phyloP scores from a whole-genome alignment of 202 grass and related monocot species.

The Elaeis oleifera region DNA sequence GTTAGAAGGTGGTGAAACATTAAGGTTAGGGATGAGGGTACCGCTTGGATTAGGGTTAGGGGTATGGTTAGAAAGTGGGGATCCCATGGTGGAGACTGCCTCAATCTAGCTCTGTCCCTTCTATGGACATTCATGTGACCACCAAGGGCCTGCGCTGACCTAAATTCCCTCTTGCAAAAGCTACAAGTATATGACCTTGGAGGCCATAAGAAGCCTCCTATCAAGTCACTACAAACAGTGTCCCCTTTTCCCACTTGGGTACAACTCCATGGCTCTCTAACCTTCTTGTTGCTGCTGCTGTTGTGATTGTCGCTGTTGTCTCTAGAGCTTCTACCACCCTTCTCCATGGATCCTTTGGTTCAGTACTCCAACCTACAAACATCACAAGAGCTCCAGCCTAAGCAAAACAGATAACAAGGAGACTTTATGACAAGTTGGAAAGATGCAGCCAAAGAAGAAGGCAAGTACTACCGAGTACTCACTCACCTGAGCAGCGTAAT shows the following conservation, averaged over 20 bases:
- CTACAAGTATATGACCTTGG: slow-evolving; percentile 64
- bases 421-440: background rate
- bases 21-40: slow-evolving; percentile 36
- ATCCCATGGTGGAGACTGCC: slow-evolving; percentile 20
- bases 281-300: background rate
- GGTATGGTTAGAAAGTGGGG: slow-evolving; percentile 15
- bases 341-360: slow-evolving; percentile 11
- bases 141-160: slow-evolving; percentile 87
- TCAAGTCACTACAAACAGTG: slow-evolving; percentile 14
- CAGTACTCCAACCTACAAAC: too few species aligned
- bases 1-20: slow-evolving; percentile 35
- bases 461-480: slow-evolving; percentile 9
- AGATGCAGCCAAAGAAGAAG: background rate
- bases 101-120: slow-evolving; percentile 67
- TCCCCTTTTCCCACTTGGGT: slow-evolving; percentile 24
- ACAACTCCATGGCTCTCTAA: slow-evolving; percentile 27
- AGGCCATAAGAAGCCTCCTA: slow-evolving; percentile 46
- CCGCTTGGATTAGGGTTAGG: slow-evolving; percentile 2
- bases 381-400: too few species aligned
- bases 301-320: slow-evolving; percentile 2
- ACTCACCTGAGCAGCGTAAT: slow-evolving; percentile 22
- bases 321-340: background rate
- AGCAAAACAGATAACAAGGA: too few species aligned
- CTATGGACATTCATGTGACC: slow-evolving; percentile 97
- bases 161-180: slow-evolving; percentile 91